A percentile compares a stretch with the other conserved stretches of the same genome.
Conservation (phyloP, 768 basidiomycete genomes). For the Crucibulum laeve region DNA sequence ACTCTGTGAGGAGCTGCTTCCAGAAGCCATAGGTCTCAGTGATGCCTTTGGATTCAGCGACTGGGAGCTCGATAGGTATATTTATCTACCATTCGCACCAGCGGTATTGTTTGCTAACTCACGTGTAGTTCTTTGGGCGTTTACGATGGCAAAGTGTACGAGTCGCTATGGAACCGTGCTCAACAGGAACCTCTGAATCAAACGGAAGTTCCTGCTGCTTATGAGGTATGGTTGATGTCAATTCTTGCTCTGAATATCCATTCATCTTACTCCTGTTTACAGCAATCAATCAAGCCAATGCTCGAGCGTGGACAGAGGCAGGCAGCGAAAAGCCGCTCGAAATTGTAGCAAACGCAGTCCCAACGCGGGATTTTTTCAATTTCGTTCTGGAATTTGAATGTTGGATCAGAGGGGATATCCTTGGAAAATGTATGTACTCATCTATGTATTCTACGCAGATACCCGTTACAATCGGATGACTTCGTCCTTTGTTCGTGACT, state of each 20-base stretch:
- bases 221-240: constrained; percentile 44
- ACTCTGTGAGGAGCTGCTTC: constrained; percentile 48
- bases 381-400: too few species aligned
- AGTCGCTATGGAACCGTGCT: constrained; percentile 57
- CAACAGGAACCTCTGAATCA: constrained; percentile 59
- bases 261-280: constrained; percentile 1
- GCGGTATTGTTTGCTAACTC: not conserved
- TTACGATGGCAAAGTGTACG: constrained; percentile 61
- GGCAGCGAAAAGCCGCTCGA: constrained; percentile 21
- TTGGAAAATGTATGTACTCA: too few species aligned
- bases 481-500: too few species aligned
- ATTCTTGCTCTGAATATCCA: not conserved
- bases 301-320: constrained; percentile 40
- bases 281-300: constrained; percentile 51
- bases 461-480: too few species aligned
- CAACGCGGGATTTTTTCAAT: not conserved
- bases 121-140: constrained; percentile 53
- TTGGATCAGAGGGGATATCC: too few species aligned
- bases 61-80: constrained; percentile 68
- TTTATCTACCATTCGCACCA: not conserved
- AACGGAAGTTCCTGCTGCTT: constrained; percentile 46
- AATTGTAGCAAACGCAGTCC: constrained; percentile 19
- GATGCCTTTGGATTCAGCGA: constrained; percentile 76
- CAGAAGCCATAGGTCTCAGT: constrained; percentile 61
- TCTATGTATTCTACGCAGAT: too few species aligned